Conservation (phyloP, 208 protist genomes). For the Leishmania lainsoni region DNA sequence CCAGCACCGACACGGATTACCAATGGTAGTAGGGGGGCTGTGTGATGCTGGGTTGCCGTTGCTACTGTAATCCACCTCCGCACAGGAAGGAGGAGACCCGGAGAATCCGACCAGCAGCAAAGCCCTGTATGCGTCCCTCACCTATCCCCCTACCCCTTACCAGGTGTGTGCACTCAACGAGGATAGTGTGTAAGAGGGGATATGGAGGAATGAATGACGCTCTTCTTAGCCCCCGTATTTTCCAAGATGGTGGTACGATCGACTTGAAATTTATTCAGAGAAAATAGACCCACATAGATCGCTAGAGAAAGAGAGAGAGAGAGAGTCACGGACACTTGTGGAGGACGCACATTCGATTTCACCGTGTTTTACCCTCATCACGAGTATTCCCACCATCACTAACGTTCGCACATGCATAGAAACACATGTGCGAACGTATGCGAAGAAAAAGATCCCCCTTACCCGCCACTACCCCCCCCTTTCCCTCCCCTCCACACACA, state of each 20-base stretch:
- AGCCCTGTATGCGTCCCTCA: not conserved
- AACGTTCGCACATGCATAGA: not conserved
- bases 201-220: not conserved
- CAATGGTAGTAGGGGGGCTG: not conserved
- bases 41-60: not conserved
- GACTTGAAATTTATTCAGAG: not conserved
- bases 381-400: not conserved
- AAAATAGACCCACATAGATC: not conserved
- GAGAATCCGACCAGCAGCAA: not conserved
- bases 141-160: not conserved
- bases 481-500: no score
- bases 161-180: no score
- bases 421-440: no score
- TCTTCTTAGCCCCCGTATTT: not conserved
- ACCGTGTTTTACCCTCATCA: not conserved
- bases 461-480: no score
- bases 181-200: not conserved
- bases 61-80: not conserved
- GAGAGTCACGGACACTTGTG: not conserved
- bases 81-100: not conserved
- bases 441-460: no score
- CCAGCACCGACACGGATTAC: not conserved
- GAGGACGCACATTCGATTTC: not conserved
- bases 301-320: constrained; percentile 1
- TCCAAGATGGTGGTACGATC: not conserved